Conservation (phyloP, 176 grass and related monocot genomes). For the Rhynchospora pubera region DNA sequence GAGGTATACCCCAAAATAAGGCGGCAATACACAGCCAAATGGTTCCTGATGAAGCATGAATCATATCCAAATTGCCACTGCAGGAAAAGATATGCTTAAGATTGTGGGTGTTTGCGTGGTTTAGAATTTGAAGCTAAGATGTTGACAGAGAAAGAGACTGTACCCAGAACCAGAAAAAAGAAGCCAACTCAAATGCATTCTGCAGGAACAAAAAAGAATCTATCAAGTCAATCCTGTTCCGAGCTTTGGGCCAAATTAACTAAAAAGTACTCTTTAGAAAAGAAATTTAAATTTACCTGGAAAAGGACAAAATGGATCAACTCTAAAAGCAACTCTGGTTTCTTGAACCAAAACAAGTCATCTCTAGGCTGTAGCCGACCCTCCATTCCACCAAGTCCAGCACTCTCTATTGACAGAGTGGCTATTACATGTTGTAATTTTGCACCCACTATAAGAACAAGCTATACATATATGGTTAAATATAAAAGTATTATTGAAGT, state of each 20-base stretch:
- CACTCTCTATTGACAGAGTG: conserved; percentile 75
- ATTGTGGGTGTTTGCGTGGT: neutral
- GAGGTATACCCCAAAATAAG: conserved; percentile 75
- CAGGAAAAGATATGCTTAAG: conserved; percentile 25
- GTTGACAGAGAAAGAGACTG: conserved; percentile 7
- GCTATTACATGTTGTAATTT: conserved; percentile 95
- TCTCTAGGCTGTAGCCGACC: conserved; percentile 67
- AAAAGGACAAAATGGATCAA: conserved; percentile 97
- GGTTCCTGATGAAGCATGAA: conserved; percentile 95
- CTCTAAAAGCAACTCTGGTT: conserved; percentile 77
- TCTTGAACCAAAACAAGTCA: conserved; percentile 99
- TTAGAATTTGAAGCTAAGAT: conserved; percentile 11
- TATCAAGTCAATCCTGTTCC: neutral
- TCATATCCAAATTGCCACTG: conserved; percentile 98
- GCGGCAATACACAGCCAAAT: conserved; percentile 79
- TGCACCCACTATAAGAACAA: conserved; percentile 91
- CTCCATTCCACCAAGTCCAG: conserved; percentile 52
- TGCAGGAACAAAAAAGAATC: conserved; percentile 38
- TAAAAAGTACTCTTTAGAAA: neutral
- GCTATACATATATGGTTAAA: conserved; percentile 35
- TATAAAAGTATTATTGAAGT: neutral
- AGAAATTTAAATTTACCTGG: conserved; percentile 48
- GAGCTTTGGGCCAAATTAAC: conserved; percentile 1
- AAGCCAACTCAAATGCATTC: conserved; percentile 97
- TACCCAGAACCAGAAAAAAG: conserved; percentile 99